Base-by-base conservation (phyloP, 306 rosid species). In the Purshia tridentata region DNA sequence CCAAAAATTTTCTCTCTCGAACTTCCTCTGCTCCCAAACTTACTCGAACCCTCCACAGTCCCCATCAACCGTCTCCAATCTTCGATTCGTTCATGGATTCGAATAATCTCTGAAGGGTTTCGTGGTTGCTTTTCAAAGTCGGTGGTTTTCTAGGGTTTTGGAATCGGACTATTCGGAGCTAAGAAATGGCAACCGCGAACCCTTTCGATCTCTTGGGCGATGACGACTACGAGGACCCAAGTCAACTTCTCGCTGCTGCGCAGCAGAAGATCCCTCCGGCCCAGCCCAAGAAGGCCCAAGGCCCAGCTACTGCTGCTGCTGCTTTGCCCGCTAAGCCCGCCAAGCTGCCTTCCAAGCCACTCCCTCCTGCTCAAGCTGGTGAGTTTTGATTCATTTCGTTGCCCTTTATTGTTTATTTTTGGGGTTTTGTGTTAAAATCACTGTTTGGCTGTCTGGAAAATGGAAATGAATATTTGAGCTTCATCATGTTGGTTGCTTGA, bases 361-460 rank as follows among this genome's bases (percentile, higher is more conserved):
- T 77, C 9, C 92, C 92, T 56, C 92, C 89, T 16, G 73, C 88
- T 23, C 88, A 85, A 83, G 84, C 92, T 72, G 87, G 87, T 83
- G 61, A 49, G 78, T 29, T 64, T 39, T 23, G 2, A 42, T 49
- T 46, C 20, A 4, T 50, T 4, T 53, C 1, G 29, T 40, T 16
- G 46, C 47, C 39, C 4, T 3, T 13, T 12, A 29, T 4, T 8
- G 23, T 4, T 15, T 4, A 15, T 61, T 40, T 59, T 16, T 45
- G 52, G 48, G 22, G 20, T 67, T 67, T 19, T 76, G 14, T 6
- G 22, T 2, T 14, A 19, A 14, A 39, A 61, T 3, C 12, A 22
- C 35, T 69, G 1, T 39, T 15, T 20, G 39, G 62, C 15, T 69
- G 6, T 10, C 60, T 48, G 49, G 20, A 10, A 48, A 66, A 12